phyloP scores from a whole-genome alignment of 1,139 yeast species.

The Candida smagusa region DNA sequence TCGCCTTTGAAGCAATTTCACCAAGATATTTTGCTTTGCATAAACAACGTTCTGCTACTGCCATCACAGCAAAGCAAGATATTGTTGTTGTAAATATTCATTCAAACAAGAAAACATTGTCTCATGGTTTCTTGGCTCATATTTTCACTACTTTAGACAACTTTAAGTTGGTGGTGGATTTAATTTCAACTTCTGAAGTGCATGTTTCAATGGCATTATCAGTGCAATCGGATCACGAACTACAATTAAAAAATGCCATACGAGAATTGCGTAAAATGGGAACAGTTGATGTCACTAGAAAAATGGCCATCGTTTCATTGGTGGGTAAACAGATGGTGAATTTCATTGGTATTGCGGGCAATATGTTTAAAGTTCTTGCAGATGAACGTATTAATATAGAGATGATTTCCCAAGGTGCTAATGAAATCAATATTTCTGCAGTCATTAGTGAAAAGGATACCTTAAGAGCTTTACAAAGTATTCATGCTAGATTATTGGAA shows the following conservation, averaged over 20 bases:
- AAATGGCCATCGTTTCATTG: constrained; percentile 86
- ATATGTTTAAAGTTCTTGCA: constrained; percentile 92
- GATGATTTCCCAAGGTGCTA: constrained; percentile 98
- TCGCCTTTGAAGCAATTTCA: constrained; percentile 57
- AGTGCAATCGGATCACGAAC: constrained; percentile 61
- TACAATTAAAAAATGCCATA: constrained; percentile 63
- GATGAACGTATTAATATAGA: constrained; percentile 91
- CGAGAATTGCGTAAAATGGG: constrained; percentile 79
- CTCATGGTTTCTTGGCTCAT: constrained; percentile 92
- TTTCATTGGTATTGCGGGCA: constrained; percentile 93
- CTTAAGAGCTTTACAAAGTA: constrained; percentile 77
- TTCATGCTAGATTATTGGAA: constrained; percentile 76
- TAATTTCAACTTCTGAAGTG: constrained; percentile 94
- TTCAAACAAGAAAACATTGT: constrained; percentile 86
- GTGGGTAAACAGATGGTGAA: constrained; percentile 98
- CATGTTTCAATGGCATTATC: constrained; percentile 98
- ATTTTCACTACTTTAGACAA: constrained; percentile 85
- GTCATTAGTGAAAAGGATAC: constrained; percentile 85
- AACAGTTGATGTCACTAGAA: constrained; percentile 79
- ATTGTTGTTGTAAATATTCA: constrained; percentile 91
- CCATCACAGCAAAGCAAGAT: constrained; percentile 91
- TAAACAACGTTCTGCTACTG: constrained; percentile 83
- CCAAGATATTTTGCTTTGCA: constrained; percentile 43
- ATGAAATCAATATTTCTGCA: constrained; percentile 93
- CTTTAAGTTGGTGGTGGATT: constrained; percentile 84